Percentiles rank a stretch among this genome's conserved stretches.
These are phyloP conservation scores for Earliella scabrosa DNA, from an alignment of 1,284 basidiomycete species.

Conservation along the genomic window DNA sequence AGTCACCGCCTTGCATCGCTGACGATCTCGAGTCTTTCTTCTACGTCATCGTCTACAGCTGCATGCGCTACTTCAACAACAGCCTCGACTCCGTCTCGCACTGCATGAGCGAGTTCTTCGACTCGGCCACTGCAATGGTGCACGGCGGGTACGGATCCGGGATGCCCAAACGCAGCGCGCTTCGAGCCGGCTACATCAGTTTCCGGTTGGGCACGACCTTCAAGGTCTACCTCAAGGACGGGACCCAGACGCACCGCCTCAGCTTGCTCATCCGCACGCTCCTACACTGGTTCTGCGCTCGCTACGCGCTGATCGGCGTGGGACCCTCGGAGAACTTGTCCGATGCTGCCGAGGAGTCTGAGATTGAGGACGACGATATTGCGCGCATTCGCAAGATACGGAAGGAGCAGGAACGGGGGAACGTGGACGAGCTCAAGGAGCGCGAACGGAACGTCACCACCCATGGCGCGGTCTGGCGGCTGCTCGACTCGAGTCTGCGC, in stretches of 20 bases:
- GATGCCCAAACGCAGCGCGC: background rate
- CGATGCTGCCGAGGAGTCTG: too few relatives aligned
- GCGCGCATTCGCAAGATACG: too few relatives aligned
- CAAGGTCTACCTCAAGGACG: background rate
- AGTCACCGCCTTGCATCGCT: background rate
- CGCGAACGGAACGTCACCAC: background rate
- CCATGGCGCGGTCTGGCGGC: background rate
- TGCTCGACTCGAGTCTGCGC: background rate
- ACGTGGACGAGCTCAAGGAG: background rate
- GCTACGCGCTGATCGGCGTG: background rate
- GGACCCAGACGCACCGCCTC: background rate
- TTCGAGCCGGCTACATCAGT: background rate
- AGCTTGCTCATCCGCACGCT: background rate
- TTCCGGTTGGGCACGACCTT: too few relatives aligned
- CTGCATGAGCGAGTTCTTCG: slow-evolving; percentile 11
- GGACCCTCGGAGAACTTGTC: too few relatives aligned
- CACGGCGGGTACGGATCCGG: background rate
- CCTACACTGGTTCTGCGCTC: slow-evolving; percentile 4
- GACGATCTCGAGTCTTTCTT: slow-evolving; percentile 20
- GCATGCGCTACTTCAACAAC: slow-evolving; percentile 8
- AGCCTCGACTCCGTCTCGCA: background rate
- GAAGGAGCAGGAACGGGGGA: background rate
- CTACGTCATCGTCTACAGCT: slow-evolving; percentile 14
- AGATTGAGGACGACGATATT: too few relatives aligned
- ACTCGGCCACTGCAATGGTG: background rate